Base-by-base conservation (phyloP, 345 rosid genomes). In the Eucalyptus curtisii region DNA sequence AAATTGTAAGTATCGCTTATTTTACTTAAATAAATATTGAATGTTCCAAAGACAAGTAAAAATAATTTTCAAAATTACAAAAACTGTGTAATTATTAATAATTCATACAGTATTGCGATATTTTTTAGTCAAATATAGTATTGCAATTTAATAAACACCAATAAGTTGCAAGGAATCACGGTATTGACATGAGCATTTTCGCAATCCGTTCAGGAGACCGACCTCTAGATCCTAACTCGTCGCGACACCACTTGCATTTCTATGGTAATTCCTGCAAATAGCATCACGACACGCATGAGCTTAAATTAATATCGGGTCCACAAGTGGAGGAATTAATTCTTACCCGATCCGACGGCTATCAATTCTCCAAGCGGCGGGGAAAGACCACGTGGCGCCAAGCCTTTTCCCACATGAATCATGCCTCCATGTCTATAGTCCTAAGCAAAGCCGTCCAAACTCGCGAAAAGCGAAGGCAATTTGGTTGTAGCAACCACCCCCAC, bases 11-110 rank as follows among this genome's bases (percentile, higher is more conserved):
- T 14, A 13, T 17, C 0, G 3, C 19, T 64, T n/a, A n/a, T n/a
- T 64, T 64, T n/a, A n/a, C 31, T n/a, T 64, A 15, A 14, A n/a
- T 66, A 1, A 14, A 7, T 14, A 66, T 7, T 15, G 22, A 66
- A 31, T 8, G 12, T 66, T 15, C 42, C 2, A 2, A 68, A 0
- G 0, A 8, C 0, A 7, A 2, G 3, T 8, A 8, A 15, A 1
- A 31, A 8, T 31, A 31, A 68, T 68, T 31, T 31, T 31, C 8
- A 16, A 15, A 13, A n/a, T 7, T 64, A n/a, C 20, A 7, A 66
- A 31, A 16, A 68, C 2, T 1, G 3, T 68, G 24, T 33, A 31
- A 66, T 66, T 66, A 66, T 66, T 66, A 30, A n/a, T 6, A 31
- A 30, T 16, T 66, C 10, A 7, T 64, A 6, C 37, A 14, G 1